Conservation (phyloP, 805 yeast genomes). For the Yamadazyma kitorensis region DNA sequence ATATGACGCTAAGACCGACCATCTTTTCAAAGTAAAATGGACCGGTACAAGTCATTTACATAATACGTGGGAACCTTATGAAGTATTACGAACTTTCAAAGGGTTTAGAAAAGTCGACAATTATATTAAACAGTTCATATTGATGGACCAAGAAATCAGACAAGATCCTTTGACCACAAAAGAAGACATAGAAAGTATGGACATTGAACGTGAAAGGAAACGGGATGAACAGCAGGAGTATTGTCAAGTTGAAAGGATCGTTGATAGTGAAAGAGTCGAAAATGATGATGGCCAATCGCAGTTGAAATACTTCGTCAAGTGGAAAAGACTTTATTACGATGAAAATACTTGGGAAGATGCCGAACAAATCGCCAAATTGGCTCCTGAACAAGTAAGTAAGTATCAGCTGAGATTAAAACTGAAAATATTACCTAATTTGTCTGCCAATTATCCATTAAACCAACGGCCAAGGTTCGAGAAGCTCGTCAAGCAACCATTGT, state of each 20-base stretch:
- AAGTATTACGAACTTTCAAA: conserved; percentile 47
- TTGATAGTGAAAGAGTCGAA: conserved; percentile 73
- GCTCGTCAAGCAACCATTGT: conserved; percentile 79
- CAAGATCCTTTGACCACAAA: conserved; percentile 78
- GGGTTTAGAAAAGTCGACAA: conserved; percentile 89
- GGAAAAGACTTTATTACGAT: conserved; percentile 92
- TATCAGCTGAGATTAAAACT: conserved; percentile 80
- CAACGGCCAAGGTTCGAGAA: conserved; percentile 89
- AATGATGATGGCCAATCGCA: conserved; percentile 62
- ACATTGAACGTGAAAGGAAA: conserved; percentile 80
- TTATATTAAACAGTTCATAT: conserved; percentile 75
- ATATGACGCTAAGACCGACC: conserved; percentile 56
- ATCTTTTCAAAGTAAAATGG: conserved; percentile 77
- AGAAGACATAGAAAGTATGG: conserved; percentile 93
- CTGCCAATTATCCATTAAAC: conserved; percentile 68
- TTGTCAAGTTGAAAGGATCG: conserved; percentile 85
- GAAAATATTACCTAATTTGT: conserved; percentile 76
- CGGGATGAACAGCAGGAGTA: conserved; percentile 81
- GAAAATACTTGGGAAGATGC: conserved; percentile 98
- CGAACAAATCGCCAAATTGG: conserved; percentile 73
- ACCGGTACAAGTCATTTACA: conserved; percentile 83
- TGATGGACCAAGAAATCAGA: conserved; percentile 72
- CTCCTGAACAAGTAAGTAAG: conserved; percentile 80
- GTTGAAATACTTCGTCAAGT: conserved; percentile 82
- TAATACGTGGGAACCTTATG: conserved; percentile 87